A percentile compares a stretch with the other conserved stretches of the same genome.
phyloP scores from a whole-genome alignment of 768 basidiomycete species.

The Lactarius sanguifluus region DNA sequence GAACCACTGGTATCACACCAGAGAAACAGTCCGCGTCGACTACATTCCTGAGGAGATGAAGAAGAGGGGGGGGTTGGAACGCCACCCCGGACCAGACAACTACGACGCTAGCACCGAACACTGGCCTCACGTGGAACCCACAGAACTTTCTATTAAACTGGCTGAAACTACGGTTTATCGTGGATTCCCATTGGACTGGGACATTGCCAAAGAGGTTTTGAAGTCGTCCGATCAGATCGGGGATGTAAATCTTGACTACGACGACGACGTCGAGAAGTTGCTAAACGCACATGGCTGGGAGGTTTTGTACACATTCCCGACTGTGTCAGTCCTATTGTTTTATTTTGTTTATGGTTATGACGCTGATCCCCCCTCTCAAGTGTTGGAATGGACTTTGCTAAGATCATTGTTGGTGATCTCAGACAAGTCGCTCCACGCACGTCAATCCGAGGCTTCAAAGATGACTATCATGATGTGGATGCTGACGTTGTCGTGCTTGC shows the following conservation, averaged over 20 bases:
- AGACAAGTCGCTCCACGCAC: conserved; percentile 39
- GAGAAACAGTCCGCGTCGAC: conserved; percentile 41
- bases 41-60: conserved; percentile 37
- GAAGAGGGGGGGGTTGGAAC: conserved; percentile 37
- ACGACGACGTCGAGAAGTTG: conserved; percentile 36
- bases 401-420: conserved; percentile 43
- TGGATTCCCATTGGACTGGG: conserved; percentile 10
- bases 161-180: background rate
- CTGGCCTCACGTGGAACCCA: conserved; percentile 14
- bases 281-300: conserved; percentile 43
- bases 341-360: background rate
- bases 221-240: background rate
- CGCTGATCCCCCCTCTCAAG: conserved; percentile 31
- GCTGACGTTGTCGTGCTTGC: conserved; percentile 43
- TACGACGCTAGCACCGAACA: conserved; percentile 20
- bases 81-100: conserved; percentile 22
- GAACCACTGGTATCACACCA: conserved; percentile 44
- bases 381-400: conserved; percentile 45
- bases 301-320: conserved; percentile 42
- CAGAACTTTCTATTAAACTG: conserved; percentile 1
- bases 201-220: conserved; percentile 1
- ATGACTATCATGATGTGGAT: conserved; percentile 40
- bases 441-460: conserved; percentile 42
- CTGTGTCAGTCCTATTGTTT: conserved; percentile 38
- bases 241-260: conserved; percentile 30